Base-by-base conservation (phyloP, 2,329 filamentous ascomycete species). In the Colletotrichum sp. region DNA sequence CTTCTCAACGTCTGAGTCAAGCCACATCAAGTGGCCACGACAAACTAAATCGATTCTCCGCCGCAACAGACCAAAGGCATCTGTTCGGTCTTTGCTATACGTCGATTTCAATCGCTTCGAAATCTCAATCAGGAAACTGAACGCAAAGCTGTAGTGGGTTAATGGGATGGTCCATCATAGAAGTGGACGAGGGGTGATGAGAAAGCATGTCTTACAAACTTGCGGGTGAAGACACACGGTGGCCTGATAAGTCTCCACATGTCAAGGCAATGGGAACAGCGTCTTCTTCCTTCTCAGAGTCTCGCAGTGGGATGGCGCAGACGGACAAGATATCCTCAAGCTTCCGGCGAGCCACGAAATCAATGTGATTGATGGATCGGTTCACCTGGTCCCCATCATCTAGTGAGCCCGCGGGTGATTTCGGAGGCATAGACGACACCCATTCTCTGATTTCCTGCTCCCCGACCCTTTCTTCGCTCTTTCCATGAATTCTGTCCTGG, bases 71-170 rank as follows among this genome's bases (percentile, higher is more conserved):
- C 55, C 16, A 26, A 2, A 28, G 2, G 26, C 0, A 48, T 13
- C 5, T 3, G 5, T 10, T 43, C 9, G 43, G n/a, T 7, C n/a
- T 13, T 48, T 48, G 43, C n/a, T 21, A 3, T 0, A 12, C 10
- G 4, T 3, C 0, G 10, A 7, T 0, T 0, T 3, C 24, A 65
- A 26, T 4, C 61, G 34, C 34, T 43, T 43, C 0, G 32, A 15
- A 8, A 65, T 65, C 3, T 65, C 34, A 10, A 43, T 1, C 13
- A 65, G 30, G 3, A 65, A 65, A 8, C 34, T 16, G 21, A 65
- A 65, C 6, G 61, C 61, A 32, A 65, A 65, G 18, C 61, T 64
- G 10, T 5, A n/a, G 2, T 5, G 38, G 3, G 16, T 43, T 6
- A 38, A 15, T 13, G 6, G 32, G 13, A 34, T 6, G 32, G 32